Evolutionary conservation across 2,329 filamentous ascomycete species (phyloP), one percentile per base, ranked within the genome.

Genomic region (Fusarium nodosum): DNA sequence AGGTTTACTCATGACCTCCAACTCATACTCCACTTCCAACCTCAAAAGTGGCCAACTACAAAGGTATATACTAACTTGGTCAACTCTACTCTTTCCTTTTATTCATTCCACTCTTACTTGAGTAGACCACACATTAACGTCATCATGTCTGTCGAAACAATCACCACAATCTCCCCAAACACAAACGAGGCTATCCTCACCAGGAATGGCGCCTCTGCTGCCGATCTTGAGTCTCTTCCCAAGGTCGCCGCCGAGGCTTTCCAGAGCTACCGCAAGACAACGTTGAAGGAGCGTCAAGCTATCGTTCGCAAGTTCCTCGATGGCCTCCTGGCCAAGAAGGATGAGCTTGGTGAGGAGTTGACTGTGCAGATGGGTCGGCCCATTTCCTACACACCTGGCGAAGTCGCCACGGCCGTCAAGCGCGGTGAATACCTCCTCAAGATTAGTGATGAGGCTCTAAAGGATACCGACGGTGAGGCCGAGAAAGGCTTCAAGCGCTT

Each of bases 331-430:
- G 86, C 89, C 51, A 90, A 89, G 77, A 87, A 94, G 79, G 91
- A 96, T 88, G 91, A 90, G 66, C 85, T 98, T 34, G 94, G 91
- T 8, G 86, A 88, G 72, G 94, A 97, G 79, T 83, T 98, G 63
- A 97, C 94, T 0, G 90, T 93, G 78, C 94, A 98, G 83, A 98
- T 98, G 94, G 95, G 95, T 42, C 87, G 95, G 22, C 95, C 95
- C 34, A 97, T 97, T 75, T 87, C 91, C 38, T 97, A 95, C 79
- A 92, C 93, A 0, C 90, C 87, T 47, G 93, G 90, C 72, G 95
- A 98, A 82, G 86, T 98, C 71, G 82, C 88, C 31, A 98, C 95
- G 18, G 94, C 94, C 10, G 87, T 97, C 70, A 93, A 92, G 82
- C 88, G 95, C 68, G 92, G 90, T 69, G 90, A 97, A 76, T 97